Percentiles rank a stretch among this genome's conserved stretches.
These are phyloP conservation scores for Pilatotrama ljubarskyi DNA, from an alignment of 768 basidiomycete species.

Conservation along the genomic window DNA sequence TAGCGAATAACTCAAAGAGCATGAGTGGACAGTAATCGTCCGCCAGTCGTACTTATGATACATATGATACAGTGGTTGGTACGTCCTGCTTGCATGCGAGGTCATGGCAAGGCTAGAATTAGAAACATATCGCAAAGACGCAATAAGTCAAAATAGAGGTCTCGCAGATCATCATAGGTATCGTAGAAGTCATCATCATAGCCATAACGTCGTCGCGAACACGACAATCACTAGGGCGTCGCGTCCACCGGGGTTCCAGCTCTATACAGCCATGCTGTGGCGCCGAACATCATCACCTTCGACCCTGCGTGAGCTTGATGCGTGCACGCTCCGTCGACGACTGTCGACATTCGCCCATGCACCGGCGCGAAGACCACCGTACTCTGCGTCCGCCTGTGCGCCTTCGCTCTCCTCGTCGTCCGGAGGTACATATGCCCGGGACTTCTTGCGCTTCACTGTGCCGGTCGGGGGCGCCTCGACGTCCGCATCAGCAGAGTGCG, in stretches of 20 bases:
- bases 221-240: constrained; percentile 12
- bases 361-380: constrained; percentile 33
- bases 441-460: constrained; percentile 51
- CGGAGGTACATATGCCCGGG: constrained; percentile 46
- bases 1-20: neutral
- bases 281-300: constrained; percentile 56
- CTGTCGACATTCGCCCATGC: constrained; percentile 59
- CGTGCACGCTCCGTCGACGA: constrained; percentile 46
- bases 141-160: constrained; percentile 9
- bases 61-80: constrained; percentile 18
- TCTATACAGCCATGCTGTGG: constrained; percentile 65
- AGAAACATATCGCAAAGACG: constrained; percentile 5
- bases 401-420: constrained; percentile 67
- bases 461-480: constrained; percentile 19
- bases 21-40: neutral
- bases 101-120: constrained; percentile 10
- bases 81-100: neutral
- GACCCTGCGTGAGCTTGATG: constrained; percentile 31
- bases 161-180: constrained; percentile 21
- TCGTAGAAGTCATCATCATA: constrained; percentile 17
- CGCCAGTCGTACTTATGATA: constrained; percentile 10
- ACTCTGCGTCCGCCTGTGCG: constrained; percentile 72
- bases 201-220: constrained; percentile 12
- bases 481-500: constrained; percentile 14
- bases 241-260: neutral